Base-by-base conservation (phyloP, 106 monocot species). In the Cymbidium sinense region DNA sequence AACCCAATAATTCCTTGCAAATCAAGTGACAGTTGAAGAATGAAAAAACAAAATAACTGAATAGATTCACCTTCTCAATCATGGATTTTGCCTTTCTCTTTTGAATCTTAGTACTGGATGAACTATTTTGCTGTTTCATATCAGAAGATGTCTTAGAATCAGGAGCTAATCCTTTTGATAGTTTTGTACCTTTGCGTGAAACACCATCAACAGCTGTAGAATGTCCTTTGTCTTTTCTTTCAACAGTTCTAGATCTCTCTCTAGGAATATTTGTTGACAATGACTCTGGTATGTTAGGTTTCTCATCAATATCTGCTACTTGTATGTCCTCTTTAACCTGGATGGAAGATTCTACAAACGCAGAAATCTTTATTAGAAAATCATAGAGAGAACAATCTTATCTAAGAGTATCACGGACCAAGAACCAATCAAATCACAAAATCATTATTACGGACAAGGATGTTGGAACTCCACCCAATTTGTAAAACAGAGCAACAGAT, bases 311-410 rank as follows among this genome's bases (percentile, higher is more conserved):
- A 82, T 87, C 82, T 70, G 76, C 30, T 41, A 79, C 80, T 73
- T 34, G 82, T 64, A 86, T 87, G 55, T 92, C 99, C 73, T 99
- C 99, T 81, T 90, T 99, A 78, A 85, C 79, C 73, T 95, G 94
- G 23, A 84, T 84, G 35, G 92, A 99, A 76, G 94, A 92, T 77
- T 95, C 99, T 99, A 82, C 34, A 70, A 31, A 71, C 39, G 71
- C 27, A 37, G 5, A 39, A 71, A 71, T 29, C 37, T 29, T 71
- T 11, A 71, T 71, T 39, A 71, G 67, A 67, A 67, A 62, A 71
- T 4, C 37, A 71, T 35, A 21, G 37, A 39, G 20, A 71, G 37
- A 37, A n/a, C 20, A 67, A 71, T 20, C 13, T 71, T 71, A 71
- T n/a, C 70, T 18, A 11, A 7, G 13, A 10, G 28, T 20, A 5